Evolutionary conservation across 371 early-diverging fungal species (phyloP), one percentile per base, ranked within the genome.

Genomic region (Lichtheimia corymbifera): DNA sequence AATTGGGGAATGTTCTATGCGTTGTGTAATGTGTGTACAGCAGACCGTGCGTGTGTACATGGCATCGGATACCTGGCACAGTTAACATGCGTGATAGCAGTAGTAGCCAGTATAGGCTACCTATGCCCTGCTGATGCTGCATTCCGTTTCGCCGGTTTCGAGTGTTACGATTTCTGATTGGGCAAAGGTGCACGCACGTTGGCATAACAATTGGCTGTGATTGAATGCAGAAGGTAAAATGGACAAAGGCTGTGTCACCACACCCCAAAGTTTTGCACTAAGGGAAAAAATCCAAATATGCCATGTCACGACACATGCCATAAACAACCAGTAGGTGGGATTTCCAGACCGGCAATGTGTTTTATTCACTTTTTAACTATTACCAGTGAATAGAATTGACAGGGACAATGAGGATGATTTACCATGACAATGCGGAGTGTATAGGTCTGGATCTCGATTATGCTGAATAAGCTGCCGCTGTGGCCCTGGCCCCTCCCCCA

Each of bases 111-210:
- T 35, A 35, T 35, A 2, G 9, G 35, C 35, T 35, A 4, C 28
- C 4, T 28, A 6, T 35, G 35, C 35, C 9, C 35, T 35, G 35
- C 22, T 47, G 18, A 47, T 47, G 47, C 47, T 47, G 47, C 18
- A 47, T 22, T 18, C 22, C 18, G n/a, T 47, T 47, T 47, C 47
- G n/a, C 47, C 47, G 47, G 47, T 47, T 22, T 47, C 18, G 47
- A 18, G 47, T 47, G 17, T 18, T 47, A 47, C 47, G 11, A 11
- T 15, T 7, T n/a, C 17, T 47, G 0, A 47, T 47, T 47, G 47
- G 47, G 22, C 47, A 18, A 47, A 17, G 18, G 22, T 18, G n/a
- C 18, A 47, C 18, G 47, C 47, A 47, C 47, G 47, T 47, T 47
- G n/a, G 47, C 22, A 18, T n/a, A 47, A 47, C 22, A 22, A 47